Percentiles rank a stretch among this genome's conserved stretches.
These are phyloP conservation scores for Chenopodium formosanum DNA, from an alignment of 148 eudicot genomes.

Conservation along the genomic window DNA sequence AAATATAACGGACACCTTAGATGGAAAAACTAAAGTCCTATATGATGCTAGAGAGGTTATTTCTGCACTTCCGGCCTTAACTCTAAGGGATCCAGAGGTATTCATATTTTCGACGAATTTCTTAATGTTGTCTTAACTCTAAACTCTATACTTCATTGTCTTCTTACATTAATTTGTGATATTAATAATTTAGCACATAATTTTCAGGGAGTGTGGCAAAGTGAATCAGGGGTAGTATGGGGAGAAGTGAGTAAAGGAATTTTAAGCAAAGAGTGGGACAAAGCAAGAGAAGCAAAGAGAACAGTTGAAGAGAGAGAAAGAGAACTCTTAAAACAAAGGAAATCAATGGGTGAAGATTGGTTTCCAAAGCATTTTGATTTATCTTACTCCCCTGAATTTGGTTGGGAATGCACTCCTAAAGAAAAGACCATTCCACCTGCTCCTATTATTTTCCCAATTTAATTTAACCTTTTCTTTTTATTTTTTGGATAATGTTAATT, in stretches of 20 bases:
- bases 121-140: no score
- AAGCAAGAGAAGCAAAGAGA: conserved; percentile 68
- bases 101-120: no score
- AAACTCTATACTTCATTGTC: no score
- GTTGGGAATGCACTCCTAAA: conserved; percentile 69
- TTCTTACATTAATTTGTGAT: no score
- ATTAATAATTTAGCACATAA: neutral
- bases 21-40: conserved; percentile 42
- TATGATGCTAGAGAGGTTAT: conserved; percentile 62
- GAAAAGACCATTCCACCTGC: conserved; percentile 50
- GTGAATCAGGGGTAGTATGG: conserved; percentile 76
- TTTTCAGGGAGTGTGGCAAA: conserved; percentile 45
- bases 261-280: conserved; percentile 62
- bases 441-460: conserved; percentile 60
- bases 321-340: conserved; percentile 43
- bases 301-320: conserved; percentile 58
- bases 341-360: conserved; percentile 47
- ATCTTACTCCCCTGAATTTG: conserved; percentile 38
- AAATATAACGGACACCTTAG: conserved; percentile 40
- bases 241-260: conserved; percentile 62
- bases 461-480: neutral
- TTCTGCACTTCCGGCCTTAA: conserved; percentile 52
- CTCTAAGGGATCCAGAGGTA: conserved; percentile 61
- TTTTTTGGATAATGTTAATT: no score
- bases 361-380: conserved; percentile 61